These are phyloP conservation scores for Wakefieldia striispora DNA, from an alignment of 768 basidiomycete species.

Conservation along the genomic window DNA sequence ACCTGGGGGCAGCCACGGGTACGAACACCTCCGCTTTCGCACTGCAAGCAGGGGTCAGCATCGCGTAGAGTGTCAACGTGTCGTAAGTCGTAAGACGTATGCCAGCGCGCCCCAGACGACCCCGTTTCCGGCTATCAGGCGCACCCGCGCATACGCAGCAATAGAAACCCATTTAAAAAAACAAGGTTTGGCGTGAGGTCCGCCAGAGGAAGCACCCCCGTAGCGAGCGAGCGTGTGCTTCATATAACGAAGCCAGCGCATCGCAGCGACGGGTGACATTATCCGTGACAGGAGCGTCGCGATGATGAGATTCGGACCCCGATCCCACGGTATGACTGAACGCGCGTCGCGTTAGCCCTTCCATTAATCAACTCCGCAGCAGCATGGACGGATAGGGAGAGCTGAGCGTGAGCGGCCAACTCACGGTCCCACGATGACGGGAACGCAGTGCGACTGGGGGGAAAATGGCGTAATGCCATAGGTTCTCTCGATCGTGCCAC, in stretches of 20 bases:
- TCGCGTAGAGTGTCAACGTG: conserved; percentile 12
- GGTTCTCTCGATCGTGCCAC: conserved; percentile 19
- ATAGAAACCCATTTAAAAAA: not conserved
- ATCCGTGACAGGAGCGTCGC: not conserved
- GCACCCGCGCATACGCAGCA: not conserved
- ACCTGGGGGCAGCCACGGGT: conserved; percentile 86
- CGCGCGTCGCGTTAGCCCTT: not conserved
- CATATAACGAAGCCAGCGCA: conserved; percentile 1
- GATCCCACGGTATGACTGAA: conserved; percentile 11
- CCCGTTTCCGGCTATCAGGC: conserved; percentile 18
- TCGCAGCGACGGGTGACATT: conserved; percentile 4
- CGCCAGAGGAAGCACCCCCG: conserved; percentile 1
- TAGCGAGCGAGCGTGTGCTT: conserved; percentile 6
- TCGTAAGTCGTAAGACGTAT: not conserved
- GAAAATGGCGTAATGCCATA: conserved; percentile 23
- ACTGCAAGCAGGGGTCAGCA: conserved; percentile 38
- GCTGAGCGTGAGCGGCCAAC: not conserved
- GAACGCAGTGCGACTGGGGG: not conserved
- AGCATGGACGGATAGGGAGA: conserved; percentile 5
- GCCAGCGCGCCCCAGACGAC: conserved; percentile 8
- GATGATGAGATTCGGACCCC: conserved; percentile 11
- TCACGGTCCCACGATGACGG: conserved; percentile 17
- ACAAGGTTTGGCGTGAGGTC: not conserved
- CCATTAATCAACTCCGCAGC: conserved; percentile 12
- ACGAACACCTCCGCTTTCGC: conserved; percentile 82